Evolutionary conservation across 1,284 basidiomycete species (phyloP).

Genomic region (Fomitopsis schrenkii): DNA sequence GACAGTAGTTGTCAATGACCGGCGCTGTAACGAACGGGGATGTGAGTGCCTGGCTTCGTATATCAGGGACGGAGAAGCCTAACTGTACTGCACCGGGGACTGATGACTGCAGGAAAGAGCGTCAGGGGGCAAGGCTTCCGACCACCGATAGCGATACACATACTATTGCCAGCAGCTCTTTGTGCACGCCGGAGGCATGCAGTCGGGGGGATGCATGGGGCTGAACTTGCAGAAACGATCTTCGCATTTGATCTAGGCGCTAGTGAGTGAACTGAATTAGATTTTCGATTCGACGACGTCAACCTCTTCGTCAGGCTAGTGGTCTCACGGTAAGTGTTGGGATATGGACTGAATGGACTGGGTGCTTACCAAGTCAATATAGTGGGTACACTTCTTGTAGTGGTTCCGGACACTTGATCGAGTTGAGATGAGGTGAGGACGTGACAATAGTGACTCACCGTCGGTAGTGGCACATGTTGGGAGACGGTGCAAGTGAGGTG

Average conservation of each 20-base stretch:
- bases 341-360: slow-evolving; percentile 8
- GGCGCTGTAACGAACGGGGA: slow-evolving; percentile 30
- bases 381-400: slow-evolving; percentile 54
- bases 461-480: slow-evolving; percentile 54
- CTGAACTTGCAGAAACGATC: slow-evolving; percentile 70
- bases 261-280: slow-evolving; percentile 19
- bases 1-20: slow-evolving; percentile 41
- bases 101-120: slow-evolving; percentile 46
- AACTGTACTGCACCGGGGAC: slow-evolving; percentile 63
- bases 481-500: slow-evolving; percentile 6
- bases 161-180: slow-evolving; percentile 77
- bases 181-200: slow-evolving; percentile 51
- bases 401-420: slow-evolving; percentile 47
- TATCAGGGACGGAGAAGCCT: slow-evolving; percentile 19
- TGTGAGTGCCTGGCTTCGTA: slow-evolving; percentile 4
- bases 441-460: slow-evolving; percentile 37
- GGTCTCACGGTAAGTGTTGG: slow-evolving; percentile 9
- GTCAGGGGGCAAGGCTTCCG: slow-evolving; percentile 9
- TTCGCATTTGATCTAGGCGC: slow-evolving; percentile 50
- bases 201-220: slow-evolving; percentile 52
- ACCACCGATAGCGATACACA: slow-evolving; percentile 22
- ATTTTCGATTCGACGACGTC: slow-evolving; percentile 17
- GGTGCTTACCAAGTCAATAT: slow-evolving; percentile 46
- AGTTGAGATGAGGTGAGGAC: slow-evolving; percentile 7
- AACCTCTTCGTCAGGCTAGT: slow-evolving; percentile 56